A percentile compares a stretch with the other conserved stretches of the same genome.
Conservation (phyloP, 2,329 filamentous ascomycete genomes). For the Claviceps sorghi region DNA sequence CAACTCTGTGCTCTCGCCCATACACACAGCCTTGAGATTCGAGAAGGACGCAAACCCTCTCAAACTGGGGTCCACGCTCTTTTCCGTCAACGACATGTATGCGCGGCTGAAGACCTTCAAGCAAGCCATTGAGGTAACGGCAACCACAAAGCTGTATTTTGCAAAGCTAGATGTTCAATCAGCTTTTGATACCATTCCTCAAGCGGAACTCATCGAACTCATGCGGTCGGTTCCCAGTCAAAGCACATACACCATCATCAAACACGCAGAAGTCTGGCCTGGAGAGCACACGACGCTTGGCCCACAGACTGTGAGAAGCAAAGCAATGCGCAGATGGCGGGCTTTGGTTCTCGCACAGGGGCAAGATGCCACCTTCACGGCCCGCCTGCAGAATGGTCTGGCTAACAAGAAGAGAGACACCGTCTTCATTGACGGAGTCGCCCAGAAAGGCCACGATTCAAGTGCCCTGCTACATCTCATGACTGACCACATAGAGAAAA, state of each 20-base stretch:
- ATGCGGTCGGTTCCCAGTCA: slow-evolving; percentile 43
- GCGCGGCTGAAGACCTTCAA: slow-evolving; percentile 58
- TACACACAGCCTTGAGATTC: slow-evolving; percentile 62
- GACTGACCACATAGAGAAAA: slow-evolving; percentile 64
- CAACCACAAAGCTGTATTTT: slow-evolving; percentile 50
- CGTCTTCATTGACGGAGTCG: slow-evolving; percentile 60
- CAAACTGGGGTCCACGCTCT: slow-evolving; percentile 63
- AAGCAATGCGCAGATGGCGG: slow-evolving; percentile 35
- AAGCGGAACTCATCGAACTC: slow-evolving; percentile 54
- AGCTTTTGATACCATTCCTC: slow-evolving; percentile 92
- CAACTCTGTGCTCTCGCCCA: slow-evolving; percentile 46
- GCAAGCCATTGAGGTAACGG: slow-evolving; percentile 23
- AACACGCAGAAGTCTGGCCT: slow-evolving; percentile 58
- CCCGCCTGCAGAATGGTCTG: slow-evolving; percentile 26
- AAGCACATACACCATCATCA: slow-evolving; percentile 53
- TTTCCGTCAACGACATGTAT: slow-evolving; percentile 71
- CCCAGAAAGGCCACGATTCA: slow-evolving; percentile 41
- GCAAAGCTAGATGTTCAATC: slow-evolving; percentile 84
- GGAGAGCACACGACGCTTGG: slow-evolving; percentile 15
- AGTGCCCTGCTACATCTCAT: slow-evolving; percentile 54
- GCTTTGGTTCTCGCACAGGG: slow-evolving; percentile 31
- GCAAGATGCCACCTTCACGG: slow-evolving; percentile 29
- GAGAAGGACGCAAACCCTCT: slow-evolving; percentile 50
- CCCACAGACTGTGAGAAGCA: slow-evolving; percentile 15
- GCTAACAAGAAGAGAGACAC: slow-evolving; percentile 44